phyloP scores from a whole-genome alignment of 371 early-diverging fungal species.

The Circinella umbellata region DNA sequence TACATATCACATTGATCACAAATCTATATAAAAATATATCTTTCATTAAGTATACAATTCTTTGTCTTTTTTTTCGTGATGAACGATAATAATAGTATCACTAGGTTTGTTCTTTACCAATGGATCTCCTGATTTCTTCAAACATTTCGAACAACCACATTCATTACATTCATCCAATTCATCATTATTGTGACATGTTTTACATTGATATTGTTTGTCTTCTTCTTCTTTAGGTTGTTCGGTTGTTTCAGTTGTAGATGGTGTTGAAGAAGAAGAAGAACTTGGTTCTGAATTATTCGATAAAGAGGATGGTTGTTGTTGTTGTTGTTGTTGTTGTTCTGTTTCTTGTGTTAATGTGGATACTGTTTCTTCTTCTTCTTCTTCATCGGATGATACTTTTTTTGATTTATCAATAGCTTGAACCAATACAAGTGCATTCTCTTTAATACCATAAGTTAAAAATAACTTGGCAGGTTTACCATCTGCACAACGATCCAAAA shows the following conservation, averaged over 20 bases:
- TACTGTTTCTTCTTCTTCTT: neutral
- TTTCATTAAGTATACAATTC: too few relatives aligned
- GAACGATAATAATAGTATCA: too few relatives aligned
- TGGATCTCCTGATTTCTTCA: conserved; percentile 57
- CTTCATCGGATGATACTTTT: neutral
- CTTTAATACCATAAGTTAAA: conserved; percentile 30
- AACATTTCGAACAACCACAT: conserved; percentile 61
- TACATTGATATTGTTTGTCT: conserved; percentile 17
- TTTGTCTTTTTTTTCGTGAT: too few relatives aligned
- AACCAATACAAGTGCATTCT: conserved; percentile 26
- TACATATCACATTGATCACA: conserved; percentile 68
- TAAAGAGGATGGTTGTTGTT: too few relatives aligned
- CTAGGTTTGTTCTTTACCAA: too few relatives aligned
- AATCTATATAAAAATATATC: conserved; percentile 19
- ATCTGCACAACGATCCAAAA: conserved; percentile 26
- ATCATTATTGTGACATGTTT: conserved; percentile 55
- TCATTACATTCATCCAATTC: conserved; percentile 39
- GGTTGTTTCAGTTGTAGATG: neutral
- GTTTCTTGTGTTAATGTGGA: too few relatives aligned
- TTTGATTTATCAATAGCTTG: conserved; percentile 12
- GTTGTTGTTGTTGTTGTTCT: too few relatives aligned
- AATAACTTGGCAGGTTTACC: conserved; percentile 20
- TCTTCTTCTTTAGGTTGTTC: neutral
- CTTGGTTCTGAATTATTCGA: too few relatives aligned
- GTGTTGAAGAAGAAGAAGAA: neutral